Evolutionary conservation across 176 grass and related monocot species (phyloP), one percentile per base, ranked within the genome.

Genomic region (Cenchrus purpureus): DNA sequence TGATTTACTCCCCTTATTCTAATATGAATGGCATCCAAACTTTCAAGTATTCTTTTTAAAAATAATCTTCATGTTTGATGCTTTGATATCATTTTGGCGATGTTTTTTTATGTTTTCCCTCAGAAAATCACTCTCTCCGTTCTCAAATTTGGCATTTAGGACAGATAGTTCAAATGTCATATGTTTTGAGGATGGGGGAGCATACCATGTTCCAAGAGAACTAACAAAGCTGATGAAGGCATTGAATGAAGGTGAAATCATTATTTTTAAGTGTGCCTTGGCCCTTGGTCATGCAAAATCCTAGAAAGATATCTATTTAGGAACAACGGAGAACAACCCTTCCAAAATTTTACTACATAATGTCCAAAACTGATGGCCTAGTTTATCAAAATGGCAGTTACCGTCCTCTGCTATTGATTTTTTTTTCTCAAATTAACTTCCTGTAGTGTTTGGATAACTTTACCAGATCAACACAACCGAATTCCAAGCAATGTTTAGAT

Each of bases 331-430:
- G 6, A 14, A 70, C 10, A 58, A 40, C 3, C 37, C 37, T 40
- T 40, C 37, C 37, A 40, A 40, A 40, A 40, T 4, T 40, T 40
- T 40, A 40, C 37, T 40, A 40, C 37, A 34, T 34, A 34, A 3
- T 2, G 79, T 17, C 37, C 13, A 70, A 29, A 42, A 43, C 22
- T 16, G n/a, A 44, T 57, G 50, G 16, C 53, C 51, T 44, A 17
- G 11, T 82, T 71, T 71, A 82, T 42, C 17, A 58, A 25, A 43
- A 40, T n/a, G 34, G 8, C 29, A 82, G 37, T 82, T 16, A 57
- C n/a, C 13, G 1, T 17, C 19, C 31, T 17, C 34, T 60, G n/a
- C n/a, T 82, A 82, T 71, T 58, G 20, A 10, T 6, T 11, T 44
- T 60, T 6, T 11, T 44, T 60, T 72, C 37, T 19, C n/a, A 10